Percentiles rank a stretch among this genome's conserved stretches.
Conservation (phyloP, 1,139 yeast genomes). For the Zygosaccharomyces pseudobailii region DNA sequence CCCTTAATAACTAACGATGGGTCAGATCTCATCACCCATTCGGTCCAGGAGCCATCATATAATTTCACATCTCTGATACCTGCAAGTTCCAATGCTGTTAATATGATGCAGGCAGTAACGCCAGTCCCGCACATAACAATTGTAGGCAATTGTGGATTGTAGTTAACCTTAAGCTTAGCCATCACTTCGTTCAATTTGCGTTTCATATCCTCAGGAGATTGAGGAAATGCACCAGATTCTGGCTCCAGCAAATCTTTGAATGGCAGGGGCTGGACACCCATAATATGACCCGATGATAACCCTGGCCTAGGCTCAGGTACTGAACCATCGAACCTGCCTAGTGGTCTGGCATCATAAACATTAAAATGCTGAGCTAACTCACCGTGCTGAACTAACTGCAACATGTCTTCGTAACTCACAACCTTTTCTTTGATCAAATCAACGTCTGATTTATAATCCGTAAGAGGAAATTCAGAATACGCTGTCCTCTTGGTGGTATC, state of each 20-base stretch:
- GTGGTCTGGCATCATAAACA: constrained; percentile 77
- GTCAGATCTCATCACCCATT: constrained; percentile 38
- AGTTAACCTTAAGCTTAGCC: constrained; percentile 18
- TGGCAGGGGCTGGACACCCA: constrained; percentile 76
- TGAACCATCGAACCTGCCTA: constrained; percentile 67
- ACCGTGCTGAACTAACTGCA: constrained; percentile 45
- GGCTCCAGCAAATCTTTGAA: constrained; percentile 54
- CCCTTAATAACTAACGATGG: constrained; percentile 33
- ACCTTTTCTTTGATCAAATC: constrained; percentile 66
- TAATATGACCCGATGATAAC: constrained; percentile 82
- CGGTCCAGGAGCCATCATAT: constrained; percentile 95
- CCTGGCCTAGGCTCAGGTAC: constrained; percentile 89
- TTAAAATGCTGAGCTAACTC: constrained; percentile 45
- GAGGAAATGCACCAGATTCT: constrained; percentile 43
- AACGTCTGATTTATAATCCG: constrained; percentile 41
- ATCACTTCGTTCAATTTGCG: constrained; percentile 21
- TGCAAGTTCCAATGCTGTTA: constrained; percentile 61
- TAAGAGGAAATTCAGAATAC: constrained; percentile 37
- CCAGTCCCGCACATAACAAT: constrained; percentile 95
- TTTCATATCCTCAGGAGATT: constrained; percentile 17
- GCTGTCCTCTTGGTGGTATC: constrained; percentile 30
- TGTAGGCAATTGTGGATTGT: constrained; percentile 52
- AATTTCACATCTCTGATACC: constrained; percentile 53
- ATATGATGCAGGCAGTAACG: constrained; percentile 83
- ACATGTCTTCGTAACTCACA: constrained; percentile 44